Base-by-base conservation (phyloP, 805 yeast species). In the Candida patagonica region DNA sequence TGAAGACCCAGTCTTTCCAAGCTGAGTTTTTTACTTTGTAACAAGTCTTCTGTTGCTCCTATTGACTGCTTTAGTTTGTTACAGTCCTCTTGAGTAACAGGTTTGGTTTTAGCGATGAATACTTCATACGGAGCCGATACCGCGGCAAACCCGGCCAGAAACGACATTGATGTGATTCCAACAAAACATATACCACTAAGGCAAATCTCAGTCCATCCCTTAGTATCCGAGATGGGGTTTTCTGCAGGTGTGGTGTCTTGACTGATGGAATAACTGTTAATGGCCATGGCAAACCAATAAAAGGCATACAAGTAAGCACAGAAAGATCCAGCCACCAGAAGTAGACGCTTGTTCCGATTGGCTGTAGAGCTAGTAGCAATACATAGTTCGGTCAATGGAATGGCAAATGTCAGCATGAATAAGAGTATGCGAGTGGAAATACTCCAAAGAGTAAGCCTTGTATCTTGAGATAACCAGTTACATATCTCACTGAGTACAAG, bases 81-180 rank as follows among this genome's bases (percentile, higher is more conserved):
- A 12, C 55, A 44, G 39, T 57, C 66, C 20, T 48, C 45, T 26
- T 53, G 58, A 3, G 59, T 52, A 21, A 53, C 54, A 6, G 41
- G 49, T 17, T 49, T 43, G 17, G 44, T 47, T 26, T 45, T 42
- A 30, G 57, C 34, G 15, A 64, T 52, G 40, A 58, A 59, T 17
- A 59, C 59, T 13, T 61, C 45, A 43, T 62, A 64, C 5, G 68
- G 68, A 5, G 68, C 66, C 13, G 61, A 49, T 16, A 66, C 64
- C 7, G 67, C 55, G 8, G 66, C 65, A 30, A 66, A 48, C 2
- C 69, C 70, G 13, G 67, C 57, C 26, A 65, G 47, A 5, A 56
- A 42, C 1, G 67, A 68, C 67, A 65, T 65, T 15, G 60, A 48
- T 1, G 67, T 54, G 26, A 66, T 57, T 10, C 70, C 70, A n/a